Evolutionary conservation across 495 filamentous ascomycete species (phyloP).

Genomic region (Cercophora samala): DNA sequence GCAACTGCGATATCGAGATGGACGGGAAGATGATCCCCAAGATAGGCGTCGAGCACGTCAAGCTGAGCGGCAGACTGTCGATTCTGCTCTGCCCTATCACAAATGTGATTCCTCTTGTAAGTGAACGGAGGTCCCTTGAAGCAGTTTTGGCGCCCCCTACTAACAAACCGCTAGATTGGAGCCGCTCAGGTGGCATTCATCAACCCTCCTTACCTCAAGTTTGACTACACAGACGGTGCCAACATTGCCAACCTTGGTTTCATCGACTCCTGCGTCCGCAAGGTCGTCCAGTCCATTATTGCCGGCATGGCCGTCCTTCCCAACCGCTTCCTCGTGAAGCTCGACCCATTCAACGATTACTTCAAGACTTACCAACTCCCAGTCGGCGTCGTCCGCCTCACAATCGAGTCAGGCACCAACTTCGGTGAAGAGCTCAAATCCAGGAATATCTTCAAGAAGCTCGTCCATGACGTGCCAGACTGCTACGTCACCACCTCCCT

Average conservation of each 20-base stretch:
- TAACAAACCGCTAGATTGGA: slow-evolving; percentile 41
- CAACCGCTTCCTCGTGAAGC: slow-evolving; percentile 43
- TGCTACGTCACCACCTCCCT: slow-evolving; percentile 40
- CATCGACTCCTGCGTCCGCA: slow-evolving; percentile 36
- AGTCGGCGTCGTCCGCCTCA: slow-evolving; percentile 40
- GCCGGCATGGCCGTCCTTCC: slow-evolving; percentile 39
- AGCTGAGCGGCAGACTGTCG: slow-evolving; percentile 40
- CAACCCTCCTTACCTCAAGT: slow-evolving; percentile 39
- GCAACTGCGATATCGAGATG: slow-evolving; percentile 42
- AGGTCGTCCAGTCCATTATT: slow-evolving; percentile 40
- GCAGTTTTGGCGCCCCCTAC: not conserved
- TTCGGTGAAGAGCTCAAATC: slow-evolving; percentile 26
- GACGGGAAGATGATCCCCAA: slow-evolving; percentile 39
- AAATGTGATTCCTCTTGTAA: slow-evolving; percentile 41
- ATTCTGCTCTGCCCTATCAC: slow-evolving; percentile 41
- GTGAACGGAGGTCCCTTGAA: not conserved
- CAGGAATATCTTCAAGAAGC: slow-evolving; percentile 33
- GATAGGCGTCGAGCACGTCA: slow-evolving; percentile 42
- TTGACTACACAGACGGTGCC: slow-evolving; percentile 43
- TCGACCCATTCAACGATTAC: slow-evolving; percentile 41
- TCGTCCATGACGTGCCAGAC: slow-evolving; percentile 38
- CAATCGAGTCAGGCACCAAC: slow-evolving; percentile 37
- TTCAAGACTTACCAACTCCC: slow-evolving; percentile 43
- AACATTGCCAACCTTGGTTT: slow-evolving; percentile 37
- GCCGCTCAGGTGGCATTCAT: slow-evolving; percentile 45